These are phyloP conservation scores for Gaillardinia entomophila DNA, from an alignment of 805 yeast genomes.

Conservation along the genomic window DNA sequence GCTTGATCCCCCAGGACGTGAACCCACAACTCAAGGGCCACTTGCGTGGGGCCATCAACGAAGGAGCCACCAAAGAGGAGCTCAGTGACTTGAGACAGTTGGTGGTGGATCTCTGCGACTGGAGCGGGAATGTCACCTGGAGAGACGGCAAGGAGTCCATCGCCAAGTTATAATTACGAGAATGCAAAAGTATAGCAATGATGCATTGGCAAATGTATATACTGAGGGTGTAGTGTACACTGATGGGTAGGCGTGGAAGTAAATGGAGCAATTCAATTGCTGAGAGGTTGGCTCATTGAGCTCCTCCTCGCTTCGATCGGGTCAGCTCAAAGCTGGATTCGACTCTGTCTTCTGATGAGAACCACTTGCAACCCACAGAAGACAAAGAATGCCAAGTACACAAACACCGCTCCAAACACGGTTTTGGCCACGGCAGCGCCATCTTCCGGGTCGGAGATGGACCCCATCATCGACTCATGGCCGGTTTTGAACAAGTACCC, in stretches of 20 bases:
- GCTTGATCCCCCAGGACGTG: conserved; percentile 88
- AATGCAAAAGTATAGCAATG: too few species aligned
- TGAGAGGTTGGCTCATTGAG: conserved; percentile 1
- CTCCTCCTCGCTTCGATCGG: too few species aligned
- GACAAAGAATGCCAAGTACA: conserved; percentile 71
- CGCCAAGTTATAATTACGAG: conserved; percentile 43
- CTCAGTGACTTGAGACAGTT: conserved; percentile 54
- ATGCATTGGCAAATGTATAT: too few species aligned
- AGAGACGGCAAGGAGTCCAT: conserved; percentile 49
- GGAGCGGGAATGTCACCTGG: conserved; percentile 60
- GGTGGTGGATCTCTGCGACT: conserved; percentile 58
- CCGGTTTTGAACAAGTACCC: conserved; percentile 75
- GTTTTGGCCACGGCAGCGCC: conserved; percentile 93
- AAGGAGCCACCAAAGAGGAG: conserved; percentile 65
- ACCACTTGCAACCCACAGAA: conserved; percentile 88
- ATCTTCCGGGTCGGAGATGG: conserved; percentile 83
- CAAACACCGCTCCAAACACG: conserved; percentile 81
- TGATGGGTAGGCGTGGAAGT: too few species aligned
- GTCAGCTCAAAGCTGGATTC: conserved; percentile 61
- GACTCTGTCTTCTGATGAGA: conserved; percentile 54
- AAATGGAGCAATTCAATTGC: too few species aligned
- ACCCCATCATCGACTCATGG: conserved; percentile 92
- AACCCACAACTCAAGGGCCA: conserved; percentile 92
- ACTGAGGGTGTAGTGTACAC: too few species aligned
- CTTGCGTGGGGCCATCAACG: conserved; percentile 75